A percentile compares a stretch with the other conserved stretches of the same genome.
These are phyloP conservation scores for Austroboletus eburneus DNA, from an alignment of 768 basidiomycete genomes.

Conservation along the genomic window DNA sequence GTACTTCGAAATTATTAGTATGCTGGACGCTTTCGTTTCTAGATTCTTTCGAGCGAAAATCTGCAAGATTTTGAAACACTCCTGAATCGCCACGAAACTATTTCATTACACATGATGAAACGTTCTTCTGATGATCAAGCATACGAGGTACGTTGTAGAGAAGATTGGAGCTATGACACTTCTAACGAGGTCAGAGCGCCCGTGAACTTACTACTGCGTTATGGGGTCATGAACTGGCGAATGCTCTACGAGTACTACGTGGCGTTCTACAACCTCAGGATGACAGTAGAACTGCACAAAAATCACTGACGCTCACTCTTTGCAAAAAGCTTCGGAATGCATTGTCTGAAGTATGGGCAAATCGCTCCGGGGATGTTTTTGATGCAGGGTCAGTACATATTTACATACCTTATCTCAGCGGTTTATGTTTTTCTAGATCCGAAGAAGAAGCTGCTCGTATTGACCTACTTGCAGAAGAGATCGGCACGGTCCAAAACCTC, in stretches of 20 bases:
- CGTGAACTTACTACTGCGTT: slow-evolving; percentile 75
- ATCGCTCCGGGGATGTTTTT: slow-evolving; percentile 67
- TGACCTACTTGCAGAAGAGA: slow-evolving; percentile 67
- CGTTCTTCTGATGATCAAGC: slow-evolving; percentile 76
- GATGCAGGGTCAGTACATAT: slow-evolving; percentile 61
- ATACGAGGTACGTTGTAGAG: slow-evolving; percentile 55
- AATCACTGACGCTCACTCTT: slow-evolving; percentile 32
- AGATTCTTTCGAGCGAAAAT: slow-evolving; percentile 55
- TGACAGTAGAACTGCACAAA: slow-evolving; percentile 25
- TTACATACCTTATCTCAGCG: background rate
- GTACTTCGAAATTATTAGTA: background rate
- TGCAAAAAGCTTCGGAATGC: slow-evolving; percentile 58
- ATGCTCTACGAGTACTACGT: slow-evolving; percentile 56
- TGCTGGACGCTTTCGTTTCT: background rate
- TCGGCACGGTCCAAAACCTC: slow-evolving; percentile 72
- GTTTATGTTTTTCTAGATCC: slow-evolving; percentile 39
- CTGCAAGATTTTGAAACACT: slow-evolving; percentile 53
- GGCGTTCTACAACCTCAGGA: slow-evolving; percentile 44
- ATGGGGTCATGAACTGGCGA: slow-evolving; percentile 81
- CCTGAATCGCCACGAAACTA: slow-evolving; percentile 56
- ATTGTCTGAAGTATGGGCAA: slow-evolving; percentile 71
- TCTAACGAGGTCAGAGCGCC: slow-evolving; percentile 51
- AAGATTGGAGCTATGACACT: background rate
- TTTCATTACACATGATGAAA: slow-evolving; percentile 64
- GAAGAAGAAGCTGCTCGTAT: slow-evolving; percentile 68